Percentiles rank a stretch among this genome's conserved stretches.
Evolutionary conservation across 2,329 filamentous ascomycete genomes (phyloP).

Genomic region (Calonectria pseudoturangicola): DNA sequence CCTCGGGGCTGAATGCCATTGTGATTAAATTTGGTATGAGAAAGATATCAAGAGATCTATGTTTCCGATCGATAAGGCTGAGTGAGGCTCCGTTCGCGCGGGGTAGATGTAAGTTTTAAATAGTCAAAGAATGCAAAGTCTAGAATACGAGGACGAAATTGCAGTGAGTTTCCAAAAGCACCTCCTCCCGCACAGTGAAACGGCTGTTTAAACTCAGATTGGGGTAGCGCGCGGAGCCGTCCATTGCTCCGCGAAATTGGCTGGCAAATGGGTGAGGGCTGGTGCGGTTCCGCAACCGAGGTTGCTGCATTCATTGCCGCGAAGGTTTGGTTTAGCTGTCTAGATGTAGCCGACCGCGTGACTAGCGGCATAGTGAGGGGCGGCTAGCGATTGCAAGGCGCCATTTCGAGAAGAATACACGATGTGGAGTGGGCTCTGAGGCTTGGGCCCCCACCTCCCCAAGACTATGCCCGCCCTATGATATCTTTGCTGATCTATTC

Average conservation of each 20-base stretch:
- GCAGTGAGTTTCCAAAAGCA: neutral
- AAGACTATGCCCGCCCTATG: too few relatives aligned
- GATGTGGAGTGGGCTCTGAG: too few relatives aligned
- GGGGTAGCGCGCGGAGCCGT: neutral
- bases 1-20: constrained; percentile 46
- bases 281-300: neutral
- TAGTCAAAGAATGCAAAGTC: neutral
- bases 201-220: neutral
- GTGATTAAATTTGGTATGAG: neutral
- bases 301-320: neutral
- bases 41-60: neutral
- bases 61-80: neutral
- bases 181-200: neutral
- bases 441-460: too few relatives aligned
- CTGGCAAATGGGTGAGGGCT: neutral
- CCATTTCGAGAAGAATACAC: too few relatives aligned
- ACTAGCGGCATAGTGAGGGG: neutral
- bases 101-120: neutral
- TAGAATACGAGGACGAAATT: neutral
- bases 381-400: too few relatives aligned
- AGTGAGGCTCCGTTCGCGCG: neutral
- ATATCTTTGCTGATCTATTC: too few relatives aligned
- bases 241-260: neutral
- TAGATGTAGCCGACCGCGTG: neutral
- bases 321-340: neutral